phyloP scores from a whole-genome alignment of 768 basidiomycete species.

The Fistulinella prunicolor region DNA sequence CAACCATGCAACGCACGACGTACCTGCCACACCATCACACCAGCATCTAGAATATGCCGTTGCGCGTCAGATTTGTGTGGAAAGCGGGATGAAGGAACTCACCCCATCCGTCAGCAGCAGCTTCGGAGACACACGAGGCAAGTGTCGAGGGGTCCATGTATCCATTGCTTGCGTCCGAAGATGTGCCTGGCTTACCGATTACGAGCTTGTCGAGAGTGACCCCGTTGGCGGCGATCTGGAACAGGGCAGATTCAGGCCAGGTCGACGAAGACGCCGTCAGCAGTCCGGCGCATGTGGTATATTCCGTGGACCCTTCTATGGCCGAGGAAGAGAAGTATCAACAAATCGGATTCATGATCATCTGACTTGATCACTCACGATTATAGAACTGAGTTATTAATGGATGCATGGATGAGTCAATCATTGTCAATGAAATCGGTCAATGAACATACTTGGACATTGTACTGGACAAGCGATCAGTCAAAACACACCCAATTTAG shows the following conservation, averaged over 20 bases:
- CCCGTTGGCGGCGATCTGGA: constrained; percentile 51
- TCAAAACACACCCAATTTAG: neutral
- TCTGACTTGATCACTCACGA: constrained; percentile 12
- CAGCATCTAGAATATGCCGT: constrained; percentile 26
- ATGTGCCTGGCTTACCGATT: constrained; percentile 51
- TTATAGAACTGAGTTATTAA: constrained; percentile 27
- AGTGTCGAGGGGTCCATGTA: constrained; percentile 59
- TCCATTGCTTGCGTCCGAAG: constrained; percentile 44
- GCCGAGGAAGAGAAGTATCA: neutral
- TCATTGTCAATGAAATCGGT: neutral
- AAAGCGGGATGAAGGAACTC: constrained; percentile 24
- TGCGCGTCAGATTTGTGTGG: neutral
- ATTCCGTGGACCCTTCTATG: constrained; percentile 59
- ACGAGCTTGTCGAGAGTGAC: constrained; percentile 49
- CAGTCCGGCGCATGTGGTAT: constrained; percentile 60
- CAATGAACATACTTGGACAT: constrained; percentile 36
- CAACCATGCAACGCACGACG: neutral
- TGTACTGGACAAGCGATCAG: constrained; percentile 22
- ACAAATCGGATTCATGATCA: neutral
- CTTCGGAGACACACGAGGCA: constrained; percentile 57
- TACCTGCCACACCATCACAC: constrained; percentile 46
- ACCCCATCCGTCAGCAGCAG: constrained; percentile 67
- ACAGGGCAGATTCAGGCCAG: constrained; percentile 60
- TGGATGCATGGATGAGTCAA: neutral
- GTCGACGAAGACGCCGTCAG: constrained; percentile 53